Evolutionary conservation across 257 asterid genomes (phyloP), one percentile per base, ranked within the genome.

Genomic region (Nicotiana obtusifolia): DNA sequence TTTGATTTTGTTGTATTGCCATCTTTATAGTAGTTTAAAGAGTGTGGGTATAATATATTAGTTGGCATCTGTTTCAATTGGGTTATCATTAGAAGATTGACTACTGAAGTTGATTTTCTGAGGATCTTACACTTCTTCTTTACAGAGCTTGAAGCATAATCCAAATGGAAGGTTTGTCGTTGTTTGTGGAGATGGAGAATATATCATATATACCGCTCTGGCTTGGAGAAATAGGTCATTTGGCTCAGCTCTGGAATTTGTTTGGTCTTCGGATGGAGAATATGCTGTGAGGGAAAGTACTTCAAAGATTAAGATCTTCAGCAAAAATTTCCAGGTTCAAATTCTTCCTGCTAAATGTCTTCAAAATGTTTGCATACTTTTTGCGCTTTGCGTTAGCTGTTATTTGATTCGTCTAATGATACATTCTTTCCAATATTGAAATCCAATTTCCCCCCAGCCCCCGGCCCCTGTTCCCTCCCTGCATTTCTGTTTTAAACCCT

Each of bases 151-250:
- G 86, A 95, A 93, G 91, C 99, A 95, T 90, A 95, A 95, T 83
- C 98, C 99, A 54, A 97, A 94, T 89, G 98, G 99, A 78, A 88
- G 98, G 90, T 94, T 97, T 77, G 98, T 97, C 76, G 97, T 97
- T 81, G 99, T 97, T 41, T 94, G 99, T 68, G 99, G 99, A 77
- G 99, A 97, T 88, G 98, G 99, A 15, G 99, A 97, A 86, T 93
- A 92, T 88, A 89, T 94, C 79, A 97, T 94, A 81, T 97, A 94
- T 88, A 97, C 99, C 26, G 99, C 99, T 65, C 84, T 97, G 90
- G 99, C 99, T 15, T 95, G 99, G 99, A 92, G 99, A 88, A 95
- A 95, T 86, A 90, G 94, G 87, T 97, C 98, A 44, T 97, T 92
- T 86, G 99, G 98, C 75, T 89, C 98, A 1, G 98, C 98, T 52